Evolutionary conservation across 805 yeast genomes (phyloP).

Genomic region (Starmera amethionina): DNA sequence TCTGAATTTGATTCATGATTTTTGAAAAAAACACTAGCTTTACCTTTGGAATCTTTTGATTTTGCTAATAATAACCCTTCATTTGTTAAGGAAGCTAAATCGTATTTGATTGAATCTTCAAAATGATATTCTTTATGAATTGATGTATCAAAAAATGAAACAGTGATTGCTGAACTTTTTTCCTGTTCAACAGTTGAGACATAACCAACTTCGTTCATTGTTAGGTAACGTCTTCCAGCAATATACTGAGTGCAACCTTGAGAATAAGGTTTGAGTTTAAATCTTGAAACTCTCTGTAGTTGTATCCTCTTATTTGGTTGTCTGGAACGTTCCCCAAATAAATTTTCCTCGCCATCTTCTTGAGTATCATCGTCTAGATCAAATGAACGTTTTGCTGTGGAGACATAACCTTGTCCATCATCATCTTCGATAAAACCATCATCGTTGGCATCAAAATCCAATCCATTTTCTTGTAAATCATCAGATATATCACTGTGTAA

Average conservation of each 20-base stretch:
- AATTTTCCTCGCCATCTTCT: neutral
- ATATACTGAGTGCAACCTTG: conserved; percentile 84
- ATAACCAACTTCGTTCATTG: conserved; percentile 75
- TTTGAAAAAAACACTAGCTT: conserved; percentile 50
- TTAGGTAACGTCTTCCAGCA: conserved; percentile 60
- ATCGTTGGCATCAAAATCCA: conserved; percentile 29
- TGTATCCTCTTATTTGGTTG: neutral
- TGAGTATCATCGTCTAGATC: conserved; percentile 6
- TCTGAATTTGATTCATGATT: conserved; percentile 56
- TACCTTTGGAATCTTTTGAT: conserved; percentile 27
- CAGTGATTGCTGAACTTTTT: conserved; percentile 63
- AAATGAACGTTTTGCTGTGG: conserved; percentile 10
- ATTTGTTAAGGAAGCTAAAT: conserved; percentile 63
- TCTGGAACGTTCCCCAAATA: neutral
- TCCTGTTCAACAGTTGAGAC: conserved; percentile 64
- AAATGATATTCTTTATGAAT: conserved; percentile 75
- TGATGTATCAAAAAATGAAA: conserved; percentile 76
- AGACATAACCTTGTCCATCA: conserved; percentile 42
- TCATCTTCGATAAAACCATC: conserved; percentile 57
- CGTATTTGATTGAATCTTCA: conserved; percentile 62
- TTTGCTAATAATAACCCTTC: conserved; percentile 58
- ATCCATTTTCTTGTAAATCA: conserved; percentile 13
- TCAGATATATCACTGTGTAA: conserved; percentile 14
- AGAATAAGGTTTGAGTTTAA: conserved; percentile 54
- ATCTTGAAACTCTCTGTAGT: conserved; percentile 10